Base-by-base conservation (phyloP, 805 yeast genomes). In the Cyberlindnera mycetangii region DNA sequence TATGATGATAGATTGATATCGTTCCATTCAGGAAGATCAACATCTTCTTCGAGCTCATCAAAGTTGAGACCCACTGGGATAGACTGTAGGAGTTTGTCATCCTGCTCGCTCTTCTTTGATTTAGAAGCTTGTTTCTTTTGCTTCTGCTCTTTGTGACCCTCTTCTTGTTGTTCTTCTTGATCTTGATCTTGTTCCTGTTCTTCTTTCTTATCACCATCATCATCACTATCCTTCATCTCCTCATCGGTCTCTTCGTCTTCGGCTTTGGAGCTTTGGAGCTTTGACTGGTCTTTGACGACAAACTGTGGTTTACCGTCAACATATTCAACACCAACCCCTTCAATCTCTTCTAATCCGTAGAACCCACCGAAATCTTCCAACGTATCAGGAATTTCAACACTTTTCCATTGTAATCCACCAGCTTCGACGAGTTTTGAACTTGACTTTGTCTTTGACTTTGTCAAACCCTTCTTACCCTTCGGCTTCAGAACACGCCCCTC, bases 271-370 rank as follows among this genome's bases (percentile, higher is more conserved):
- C 48, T 2, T 37, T 46, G 54, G 44, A 40, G 53, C 48, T 39
- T 53, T 50, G 38, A 42, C 15, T 64, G 56, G 32, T 70, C 72
- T 27, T 60, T 69, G 9, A 72, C 72, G n/a, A 72, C 59, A 56
- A 83, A 85, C 42, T 76, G 76, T 0, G 84, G 81, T 40, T 71
- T 67, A 12, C 96, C 96, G 49, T 86, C 70, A 2, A 79, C 77
- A 43, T 81, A 72, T 48, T 85, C 79, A 7, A 92, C 90, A 56
- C 76, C 90, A 27, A 92, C 97, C 35, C 97, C 97, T 45, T 89
- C 97, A 40, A 93, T 74, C 61, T 92, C 98, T 62, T 92, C 99
- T 28, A 93, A 68, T 0, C 97, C 99, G 61, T 82, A 89, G 56
- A 90, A 84, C 0, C 97, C 97, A 52, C 86, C 90, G 59, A 85